Conservation (phyloP, 2,329 filamentous ascomycete species). For the Capronia epimyces region DNA sequence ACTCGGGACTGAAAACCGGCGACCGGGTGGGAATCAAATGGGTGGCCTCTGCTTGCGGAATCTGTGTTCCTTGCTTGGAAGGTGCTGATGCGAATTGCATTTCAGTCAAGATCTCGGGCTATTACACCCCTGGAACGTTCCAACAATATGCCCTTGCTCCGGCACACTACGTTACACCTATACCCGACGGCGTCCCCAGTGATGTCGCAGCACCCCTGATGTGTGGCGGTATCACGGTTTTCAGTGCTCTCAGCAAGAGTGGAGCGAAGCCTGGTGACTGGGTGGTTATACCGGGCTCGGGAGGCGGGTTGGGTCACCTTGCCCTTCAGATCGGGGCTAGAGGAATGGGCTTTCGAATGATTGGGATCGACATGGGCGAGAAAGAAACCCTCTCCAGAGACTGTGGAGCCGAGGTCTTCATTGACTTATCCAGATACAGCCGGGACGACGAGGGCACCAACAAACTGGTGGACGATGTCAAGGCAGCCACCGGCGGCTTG, state of each 20-base stretch:
- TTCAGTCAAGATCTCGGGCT: slow-evolving; percentile 57
- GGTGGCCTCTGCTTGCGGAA: slow-evolving; percentile 54
- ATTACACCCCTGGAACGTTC: slow-evolving; percentile 66
- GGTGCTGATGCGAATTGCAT: slow-evolving; percentile 53
- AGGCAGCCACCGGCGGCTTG: slow-evolving; percentile 51
- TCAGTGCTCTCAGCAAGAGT: slow-evolving; percentile 58
- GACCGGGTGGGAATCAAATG: slow-evolving; percentile 68
- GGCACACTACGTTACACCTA: slow-evolving; percentile 64
- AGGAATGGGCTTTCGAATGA: slow-evolving; percentile 60
- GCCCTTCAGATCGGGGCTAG: slow-evolving; percentile 55
- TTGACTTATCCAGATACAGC: slow-evolving; percentile 53
- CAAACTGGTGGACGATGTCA: slow-evolving; percentile 50
- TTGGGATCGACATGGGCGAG: slow-evolving; percentile 59
- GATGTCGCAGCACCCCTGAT: slow-evolving; percentile 62
- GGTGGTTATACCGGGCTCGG: slow-evolving; percentile 57
- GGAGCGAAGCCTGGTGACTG: slow-evolving; percentile 55
- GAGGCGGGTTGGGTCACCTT: slow-evolving; percentile 61
- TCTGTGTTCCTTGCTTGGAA: slow-evolving; percentile 50
- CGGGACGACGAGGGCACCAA: slow-evolving; percentile 44
- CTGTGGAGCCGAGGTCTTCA: slow-evolving; percentile 61
- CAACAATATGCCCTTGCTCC: slow-evolving; percentile 62
- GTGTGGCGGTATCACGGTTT: slow-evolving; percentile 51
- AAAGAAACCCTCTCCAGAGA: slow-evolving; percentile 55
- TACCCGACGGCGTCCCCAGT: slow-evolving; percentile 56
- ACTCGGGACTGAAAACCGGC: slow-evolving; percentile 55